Percentiles rank a stretch among this genome's conserved stretches.
These are phyloP conservation scores for Rasamsonia emersonii DNA, from an alignment of 2,329 filamentous ascomycete species.

Conservation along the genomic window DNA sequence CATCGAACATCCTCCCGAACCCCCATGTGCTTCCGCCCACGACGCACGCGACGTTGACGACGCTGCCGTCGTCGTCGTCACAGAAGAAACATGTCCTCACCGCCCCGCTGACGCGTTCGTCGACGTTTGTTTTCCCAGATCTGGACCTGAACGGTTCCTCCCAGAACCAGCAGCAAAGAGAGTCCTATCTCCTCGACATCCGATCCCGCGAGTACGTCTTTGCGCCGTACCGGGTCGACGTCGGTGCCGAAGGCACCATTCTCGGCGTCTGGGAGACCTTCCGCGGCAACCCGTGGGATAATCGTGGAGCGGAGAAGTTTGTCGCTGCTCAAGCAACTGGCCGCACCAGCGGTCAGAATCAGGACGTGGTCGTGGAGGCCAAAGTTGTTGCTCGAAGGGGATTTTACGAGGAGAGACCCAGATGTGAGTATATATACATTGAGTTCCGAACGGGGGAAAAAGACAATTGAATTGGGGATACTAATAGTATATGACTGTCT, in stretches of 20 bases:
- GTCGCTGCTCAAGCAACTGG: conserved; percentile 20
- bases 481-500: conserved; percentile 11
- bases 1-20: conserved; percentile 37
- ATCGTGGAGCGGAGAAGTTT: conserved; percentile 55
- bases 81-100: conserved; percentile 34
- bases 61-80: conserved; percentile 30
- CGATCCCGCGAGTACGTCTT: conserved; percentile 68
- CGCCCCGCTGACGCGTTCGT: conserved; percentile 58
- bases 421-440: conserved; percentile 59
- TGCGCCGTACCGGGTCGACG: conserved; percentile 69
- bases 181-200: conserved; percentile 73
- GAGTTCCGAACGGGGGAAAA: neutral
- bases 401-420: conserved; percentile 67
- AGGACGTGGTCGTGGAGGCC: conserved; percentile 50
- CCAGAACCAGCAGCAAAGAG: conserved; percentile 33
- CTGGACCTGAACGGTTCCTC: too few relatives aligned
- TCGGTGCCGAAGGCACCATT: conserved; percentile 35
- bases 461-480: conserved; percentile 5
- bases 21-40: conserved; percentile 33
- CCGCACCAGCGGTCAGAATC: conserved; percentile 20
- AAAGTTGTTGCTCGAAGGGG: conserved; percentile 56
- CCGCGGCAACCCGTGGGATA: conserved; percentile 81
- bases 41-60: conserved; percentile 45
- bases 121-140: conserved; percentile 68
- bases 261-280: conserved; percentile 75